These are phyloP conservation scores for Pseudogymnoascus sp. DNA, from an alignment of 2,329 filamentous ascomycete species.

Conservation along the genomic window DNA sequence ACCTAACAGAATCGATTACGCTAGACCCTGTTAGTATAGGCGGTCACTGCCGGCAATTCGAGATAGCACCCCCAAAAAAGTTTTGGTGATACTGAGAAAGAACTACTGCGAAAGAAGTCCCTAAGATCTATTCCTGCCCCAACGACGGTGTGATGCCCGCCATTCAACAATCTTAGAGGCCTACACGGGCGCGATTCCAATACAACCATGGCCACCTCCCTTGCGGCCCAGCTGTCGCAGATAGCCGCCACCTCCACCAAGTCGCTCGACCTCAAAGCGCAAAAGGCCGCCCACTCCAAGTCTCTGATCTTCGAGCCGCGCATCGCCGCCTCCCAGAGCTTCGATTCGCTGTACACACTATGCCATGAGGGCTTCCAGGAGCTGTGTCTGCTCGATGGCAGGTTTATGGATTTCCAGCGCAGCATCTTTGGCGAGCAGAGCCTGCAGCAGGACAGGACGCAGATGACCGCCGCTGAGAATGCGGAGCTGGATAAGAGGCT, in stretches of 20 bases:
- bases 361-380: slow-evolving; percentile 88
- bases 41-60: neutral
- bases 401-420: slow-evolving; percentile 65
- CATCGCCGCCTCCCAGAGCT: slow-evolving; percentile 79
- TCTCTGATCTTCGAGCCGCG: slow-evolving; percentile 88
- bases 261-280: slow-evolving; percentile 84
- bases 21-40: neutral
- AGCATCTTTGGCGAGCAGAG: slow-evolving; percentile 93
- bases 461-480: slow-evolving; percentile 78
- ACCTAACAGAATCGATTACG: neutral
- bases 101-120: neutral
- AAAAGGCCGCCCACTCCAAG: slow-evolving; percentile 85
- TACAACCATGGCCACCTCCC: slow-evolving; percentile 64
- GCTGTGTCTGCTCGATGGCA: slow-evolving; percentile 74
- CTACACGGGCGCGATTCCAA: neutral
- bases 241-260: slow-evolving; percentile 86
- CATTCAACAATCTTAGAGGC: slow-evolving; percentile 3
- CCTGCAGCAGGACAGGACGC: slow-evolving; percentile 75
- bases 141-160: slow-evolving; percentile 5
- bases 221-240: slow-evolving; percentile 88
- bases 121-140: neutral
- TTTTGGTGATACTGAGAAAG: slow-evolving; percentile 7
- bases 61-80: slow-evolving; percentile 6
- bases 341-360: slow-evolving; percentile 78
- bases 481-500: slow-evolving; percentile 68